phyloP scores from a whole-genome alignment of 768 basidiomycete species.

The Pisolithus tinctorius region DNA sequence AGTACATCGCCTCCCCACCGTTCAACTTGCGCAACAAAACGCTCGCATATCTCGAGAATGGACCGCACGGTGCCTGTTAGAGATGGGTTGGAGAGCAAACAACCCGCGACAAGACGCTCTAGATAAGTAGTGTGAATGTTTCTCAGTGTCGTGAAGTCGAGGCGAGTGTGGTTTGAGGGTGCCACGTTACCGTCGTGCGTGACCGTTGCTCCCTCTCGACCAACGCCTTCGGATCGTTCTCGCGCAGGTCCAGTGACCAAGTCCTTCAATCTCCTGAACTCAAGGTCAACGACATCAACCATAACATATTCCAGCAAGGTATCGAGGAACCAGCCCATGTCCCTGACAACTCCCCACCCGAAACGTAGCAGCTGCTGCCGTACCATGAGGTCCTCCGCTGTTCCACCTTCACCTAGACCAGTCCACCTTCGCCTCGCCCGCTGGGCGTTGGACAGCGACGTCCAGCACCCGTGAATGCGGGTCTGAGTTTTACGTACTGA shows the following conservation, averaged over 20 bases:
- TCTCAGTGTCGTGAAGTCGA: slow-evolving; percentile 86
- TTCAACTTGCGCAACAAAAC: slow-evolving; percentile 83
- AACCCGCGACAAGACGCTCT: slow-evolving; percentile 71
- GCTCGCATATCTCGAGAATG: slow-evolving; percentile 78
- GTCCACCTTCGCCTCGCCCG: slow-evolving; percentile 82
- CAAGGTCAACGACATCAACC: slow-evolving; percentile 85
- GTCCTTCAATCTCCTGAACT: slow-evolving; percentile 67
- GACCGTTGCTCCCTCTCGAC: slow-evolving; percentile 6
- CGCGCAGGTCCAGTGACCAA: slow-evolving; percentile 33
- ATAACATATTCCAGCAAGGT: slow-evolving; percentile 78
- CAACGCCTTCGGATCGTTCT: slow-evolving; percentile 15
- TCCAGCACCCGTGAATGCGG: slow-evolving; percentile 76
- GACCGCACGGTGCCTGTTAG: slow-evolving; percentile 59
- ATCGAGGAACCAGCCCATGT: slow-evolving; percentile 92
- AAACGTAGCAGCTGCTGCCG: slow-evolving; percentile 63
- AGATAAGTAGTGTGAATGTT: slow-evolving; percentile 78
- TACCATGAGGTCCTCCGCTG: slow-evolving; percentile 57
- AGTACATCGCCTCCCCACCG: slow-evolving; percentile 90
- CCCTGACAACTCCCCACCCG: slow-evolving; percentile 81
- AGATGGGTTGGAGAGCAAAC: slow-evolving; percentile 61
- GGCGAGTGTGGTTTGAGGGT: slow-evolving; percentile 26
- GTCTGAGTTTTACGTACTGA: slow-evolving; percentile 81
- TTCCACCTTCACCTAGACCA: slow-evolving; percentile 81
- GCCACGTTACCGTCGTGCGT: slow-evolving; percentile 4
- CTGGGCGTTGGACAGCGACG: slow-evolving; percentile 78